These are phyloP conservation scores for Moringa oleifera DNA, from an alignment of 345 rosid genomes.

Conservation along the genomic window DNA sequence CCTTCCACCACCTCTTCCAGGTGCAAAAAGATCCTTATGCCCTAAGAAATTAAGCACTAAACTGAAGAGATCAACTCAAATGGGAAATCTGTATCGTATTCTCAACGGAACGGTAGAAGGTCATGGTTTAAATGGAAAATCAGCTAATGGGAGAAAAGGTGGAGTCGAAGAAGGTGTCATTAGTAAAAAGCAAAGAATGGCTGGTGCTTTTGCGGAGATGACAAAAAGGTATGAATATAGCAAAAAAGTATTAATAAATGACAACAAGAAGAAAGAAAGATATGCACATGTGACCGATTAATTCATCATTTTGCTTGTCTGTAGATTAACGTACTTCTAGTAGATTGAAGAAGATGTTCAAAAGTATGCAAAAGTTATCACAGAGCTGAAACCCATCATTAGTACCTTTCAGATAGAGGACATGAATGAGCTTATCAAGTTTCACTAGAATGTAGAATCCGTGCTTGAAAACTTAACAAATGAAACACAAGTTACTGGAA, in stretches of 20 bases:
- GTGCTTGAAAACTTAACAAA: conserved; percentile 78
- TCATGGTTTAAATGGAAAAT: conserved; percentile 30
- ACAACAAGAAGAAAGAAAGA: background rate
- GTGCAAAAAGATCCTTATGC: conserved; percentile 48
- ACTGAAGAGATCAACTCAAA: conserved; percentile 75
- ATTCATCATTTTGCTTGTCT: background rate
- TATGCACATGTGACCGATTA: too few species aligned
- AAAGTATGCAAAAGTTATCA: conserved; percentile 50
- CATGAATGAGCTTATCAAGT: conserved; percentile 65
- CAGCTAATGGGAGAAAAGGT: conserved; percentile 30
- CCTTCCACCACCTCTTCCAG: conserved; percentile 58
- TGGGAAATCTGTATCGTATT: conserved; percentile 62
- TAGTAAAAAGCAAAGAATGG: conserved; percentile 88
- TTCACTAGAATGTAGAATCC: conserved; percentile 72
- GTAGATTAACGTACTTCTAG: conserved; percentile 81
- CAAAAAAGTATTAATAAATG: background rate
- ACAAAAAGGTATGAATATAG: conserved; percentile 53
- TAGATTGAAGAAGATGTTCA: conserved; percentile 83
- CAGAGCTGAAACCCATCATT: conserved; percentile 47
- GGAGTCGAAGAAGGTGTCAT: conserved; percentile 13
- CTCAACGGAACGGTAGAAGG: conserved; percentile 85
- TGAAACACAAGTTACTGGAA: conserved; percentile 67
- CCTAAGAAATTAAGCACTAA: conserved; percentile 66
- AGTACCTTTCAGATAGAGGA: conserved; percentile 64
- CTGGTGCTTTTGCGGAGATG: conserved; percentile 95